These are phyloP conservation scores for Lactarius evosmus DNA, from an alignment of 768 basidiomycete genomes.

Conservation along the genomic window DNA sequence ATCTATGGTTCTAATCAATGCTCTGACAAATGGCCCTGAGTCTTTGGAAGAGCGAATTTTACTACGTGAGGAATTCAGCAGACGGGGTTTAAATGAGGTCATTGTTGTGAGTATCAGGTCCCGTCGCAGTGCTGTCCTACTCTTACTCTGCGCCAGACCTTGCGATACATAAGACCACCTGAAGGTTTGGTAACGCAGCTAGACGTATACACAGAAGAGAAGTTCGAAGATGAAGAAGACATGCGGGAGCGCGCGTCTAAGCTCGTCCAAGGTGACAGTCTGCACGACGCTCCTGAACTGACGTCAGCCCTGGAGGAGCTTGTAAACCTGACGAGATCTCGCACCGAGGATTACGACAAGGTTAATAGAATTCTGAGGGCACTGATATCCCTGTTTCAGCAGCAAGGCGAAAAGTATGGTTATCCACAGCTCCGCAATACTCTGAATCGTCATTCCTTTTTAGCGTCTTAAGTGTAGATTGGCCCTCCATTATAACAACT, in stretches of 20 bases:
- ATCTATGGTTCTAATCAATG: constrained; percentile 75
- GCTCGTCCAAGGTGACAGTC: constrained; percentile 33
- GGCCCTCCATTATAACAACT: constrained; percentile 6
- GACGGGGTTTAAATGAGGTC: constrained; percentile 79
- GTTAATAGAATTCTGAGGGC: constrained; percentile 60
- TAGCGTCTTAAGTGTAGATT: not conserved
- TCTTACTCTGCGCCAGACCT: constrained; percentile 44
- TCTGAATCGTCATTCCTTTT: not conserved
- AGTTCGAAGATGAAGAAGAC: constrained; percentile 87
- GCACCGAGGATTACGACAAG: constrained; percentile 58
- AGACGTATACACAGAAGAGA: constrained; percentile 81
- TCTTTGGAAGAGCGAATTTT: constrained; percentile 73
- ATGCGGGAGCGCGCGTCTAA: constrained; percentile 61
- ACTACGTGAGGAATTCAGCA: constrained; percentile 77
- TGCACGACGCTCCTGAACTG: constrained; percentile 43
- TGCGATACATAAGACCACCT: constrained; percentile 73
- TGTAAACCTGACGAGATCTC: constrained; percentile 54
- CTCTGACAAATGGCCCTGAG: constrained; percentile 71
- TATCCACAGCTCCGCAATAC: not conserved
- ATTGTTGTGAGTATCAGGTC: constrained; percentile 61
- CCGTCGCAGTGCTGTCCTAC: not conserved
- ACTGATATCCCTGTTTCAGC: constrained; percentile 53
- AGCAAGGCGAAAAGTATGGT: constrained; percentile 54
- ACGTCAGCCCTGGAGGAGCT: constrained; percentile 59
- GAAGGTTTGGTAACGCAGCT: constrained; percentile 77